Evolutionary conservation across 2,329 filamentous ascomycete species (phyloP).

Genomic region (Sporothrix globosa): DNA sequence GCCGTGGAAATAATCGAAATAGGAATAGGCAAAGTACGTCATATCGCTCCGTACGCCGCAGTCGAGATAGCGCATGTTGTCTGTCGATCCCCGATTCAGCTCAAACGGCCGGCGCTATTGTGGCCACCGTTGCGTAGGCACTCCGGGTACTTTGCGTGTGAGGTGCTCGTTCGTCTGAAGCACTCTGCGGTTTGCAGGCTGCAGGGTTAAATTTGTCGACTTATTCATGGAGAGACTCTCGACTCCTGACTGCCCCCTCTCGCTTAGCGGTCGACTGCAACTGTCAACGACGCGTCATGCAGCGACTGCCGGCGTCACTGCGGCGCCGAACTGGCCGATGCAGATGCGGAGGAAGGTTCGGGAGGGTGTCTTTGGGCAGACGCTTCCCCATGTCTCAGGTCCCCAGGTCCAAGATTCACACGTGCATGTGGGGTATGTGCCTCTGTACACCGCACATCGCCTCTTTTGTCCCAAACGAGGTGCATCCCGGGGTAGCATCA

Average conservation of each 20-base stretch:
- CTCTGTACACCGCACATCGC: not conserved
- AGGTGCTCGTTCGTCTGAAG: too few relatives aligned
- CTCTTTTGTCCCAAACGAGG: constrained; percentile 6
- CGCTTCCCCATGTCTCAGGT: too few relatives aligned
- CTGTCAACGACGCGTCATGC: not conserved
- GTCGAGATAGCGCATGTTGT: too few relatives aligned
- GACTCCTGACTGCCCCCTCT: too few relatives aligned
- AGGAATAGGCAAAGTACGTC: not conserved
- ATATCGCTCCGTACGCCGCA: too few relatives aligned
- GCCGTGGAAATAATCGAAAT: too few relatives aligned
- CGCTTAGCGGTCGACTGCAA: too few relatives aligned
- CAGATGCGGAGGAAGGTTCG: not conserved
- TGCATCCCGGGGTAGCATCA: not conserved
- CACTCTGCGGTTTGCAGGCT: too few relatives aligned
- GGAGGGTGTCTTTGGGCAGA: too few relatives aligned
- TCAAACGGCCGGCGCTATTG: not conserved
- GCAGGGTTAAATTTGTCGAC: too few relatives aligned
- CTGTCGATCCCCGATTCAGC: constrained; percentile 5
- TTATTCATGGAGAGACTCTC: too few relatives aligned
- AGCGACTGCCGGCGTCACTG: constrained; percentile 27
- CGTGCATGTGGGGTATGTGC: not conserved
- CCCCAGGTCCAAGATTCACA: not conserved
- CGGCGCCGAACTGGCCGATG: constrained; percentile 27
- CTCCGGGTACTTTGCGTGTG: too few relatives aligned
- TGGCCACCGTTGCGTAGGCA: not conserved